These are phyloP conservation scores for Emmonsiellopsis sp. DNA, from an alignment of 2,329 filamentous ascomycete species.

Conservation along the genomic window DNA sequence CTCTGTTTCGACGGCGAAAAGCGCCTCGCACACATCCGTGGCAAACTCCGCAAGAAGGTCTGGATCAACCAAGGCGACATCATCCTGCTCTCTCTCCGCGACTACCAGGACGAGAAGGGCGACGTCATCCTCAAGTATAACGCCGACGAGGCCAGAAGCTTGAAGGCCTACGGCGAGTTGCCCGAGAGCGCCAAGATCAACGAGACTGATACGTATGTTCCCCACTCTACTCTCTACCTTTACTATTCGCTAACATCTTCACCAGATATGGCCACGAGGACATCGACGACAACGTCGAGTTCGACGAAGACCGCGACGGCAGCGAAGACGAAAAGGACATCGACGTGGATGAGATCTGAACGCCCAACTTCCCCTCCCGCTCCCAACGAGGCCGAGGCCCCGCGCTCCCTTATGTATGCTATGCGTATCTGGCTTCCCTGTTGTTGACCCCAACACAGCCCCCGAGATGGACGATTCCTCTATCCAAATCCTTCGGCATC, in stretches of 20 bases:
- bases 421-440: conserved; percentile 6
- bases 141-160: conserved; percentile 84
- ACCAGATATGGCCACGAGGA: conserved; percentile 63
- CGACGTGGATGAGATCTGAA: conserved; percentile 91
- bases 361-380: neutral
- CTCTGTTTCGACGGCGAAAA: conserved; percentile 92
- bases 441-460: neutral
- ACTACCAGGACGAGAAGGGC: conserved; percentile 91
- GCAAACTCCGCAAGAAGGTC: conserved; percentile 99
- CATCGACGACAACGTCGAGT: conserved; percentile 97
- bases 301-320: conserved; percentile 79
- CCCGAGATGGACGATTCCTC: neutral
- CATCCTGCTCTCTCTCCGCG: conserved; percentile 76
- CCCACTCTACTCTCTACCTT: neutral
- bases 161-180: conserved; percentile 96
- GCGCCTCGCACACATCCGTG: conserved; percentile 75
- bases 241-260: conserved; percentile 4
- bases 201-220: conserved; percentile 83
- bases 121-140: conserved; percentile 94
- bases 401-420: conserved; percentile 3
- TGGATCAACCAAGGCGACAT: conserved; percentile 99
- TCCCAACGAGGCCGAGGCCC: neutral
- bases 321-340: conserved; percentile 66
- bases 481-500: neutral
- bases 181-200: conserved; percentile 99